These are phyloP conservation scores for Psilocybe tampanensis DNA, from an alignment of 768 basidiomycete genomes.

Conservation along the genomic window DNA sequence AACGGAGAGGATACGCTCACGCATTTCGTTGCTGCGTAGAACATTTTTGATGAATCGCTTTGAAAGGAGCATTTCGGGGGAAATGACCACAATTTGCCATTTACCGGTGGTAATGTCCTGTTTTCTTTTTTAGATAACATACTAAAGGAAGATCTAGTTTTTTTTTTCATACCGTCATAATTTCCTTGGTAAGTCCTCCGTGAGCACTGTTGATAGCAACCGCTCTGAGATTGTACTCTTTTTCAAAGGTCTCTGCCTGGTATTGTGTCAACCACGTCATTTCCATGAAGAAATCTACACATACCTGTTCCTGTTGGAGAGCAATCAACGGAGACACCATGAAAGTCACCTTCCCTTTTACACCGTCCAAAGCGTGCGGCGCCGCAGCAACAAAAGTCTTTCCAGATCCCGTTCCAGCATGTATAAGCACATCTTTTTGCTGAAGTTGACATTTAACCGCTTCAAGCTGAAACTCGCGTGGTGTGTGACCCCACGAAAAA, in stretches of 20 bases:
- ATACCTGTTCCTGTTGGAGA: conserved; percentile 34
- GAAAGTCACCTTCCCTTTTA: conserved; percentile 32
- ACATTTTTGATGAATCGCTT: conserved; percentile 27
- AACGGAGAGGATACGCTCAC: conserved; percentile 23
- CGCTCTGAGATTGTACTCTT: conserved; percentile 31
- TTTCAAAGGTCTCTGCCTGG: conserved; percentile 32
- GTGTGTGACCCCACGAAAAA: conserved; percentile 21
- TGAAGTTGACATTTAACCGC: conserved; percentile 31
- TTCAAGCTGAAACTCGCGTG: conserved; percentile 28
- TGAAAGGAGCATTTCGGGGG: conserved; percentile 36
- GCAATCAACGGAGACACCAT: conserved; percentile 41
- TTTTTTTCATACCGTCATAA: conserved; percentile 30
- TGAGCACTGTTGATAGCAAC: conserved; percentile 33
- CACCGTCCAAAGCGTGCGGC: conserved; percentile 30
- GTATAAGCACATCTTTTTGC: conserved; percentile 32
- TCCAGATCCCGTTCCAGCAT: conserved; percentile 40
- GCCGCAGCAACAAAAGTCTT: conserved; percentile 43
- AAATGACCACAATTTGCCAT: conserved; percentile 34
- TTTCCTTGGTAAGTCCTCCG: conserved; percentile 27
- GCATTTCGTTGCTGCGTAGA: conserved; percentile 23
- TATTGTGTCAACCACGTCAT: not conserved
- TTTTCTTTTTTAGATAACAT: conserved; percentile 29
- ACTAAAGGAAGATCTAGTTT: not conserved
- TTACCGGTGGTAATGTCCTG: conserved; percentile 25
- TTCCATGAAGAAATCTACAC: too few species aligned